Evolutionary conservation across 257 asterid genomes (phyloP), one percentile per base, ranked within the genome.

Genomic region (Gardenia jasminoides): DNA sequence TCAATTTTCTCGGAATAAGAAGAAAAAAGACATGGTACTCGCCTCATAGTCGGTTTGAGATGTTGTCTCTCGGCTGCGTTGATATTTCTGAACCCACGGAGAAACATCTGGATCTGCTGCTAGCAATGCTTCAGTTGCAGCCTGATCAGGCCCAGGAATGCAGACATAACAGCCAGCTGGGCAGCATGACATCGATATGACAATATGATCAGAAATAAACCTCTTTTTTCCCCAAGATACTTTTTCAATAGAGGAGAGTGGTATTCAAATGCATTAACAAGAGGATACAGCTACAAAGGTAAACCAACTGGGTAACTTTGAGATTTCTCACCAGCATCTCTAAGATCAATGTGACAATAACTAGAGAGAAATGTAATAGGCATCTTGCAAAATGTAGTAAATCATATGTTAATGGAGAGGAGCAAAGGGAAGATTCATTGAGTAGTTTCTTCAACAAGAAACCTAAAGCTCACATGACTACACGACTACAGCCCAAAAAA

Each of bases 61-160:
- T 3, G 93, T 97, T 1, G 98, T 93, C 85, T 95, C 99, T 70
- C 97, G 91, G 84, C 99, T 95, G 43, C 97, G 92, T 80, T 93
- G 98, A 90, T 95, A 95, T 84, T 95, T 95, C 85, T 91, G 92
- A 84, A 95, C 87, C 99, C 98, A 95, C 22, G 97, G 97, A 56
- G 75, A 58, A 65, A 95, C 98, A 50, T 95, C 93, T 26, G 98
- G 92, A 81, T 95, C 99, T 6, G 86, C 78, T 47, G 96, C 97
- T 4, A 95, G 92, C 43, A 85, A 69, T 65, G 88, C 88, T 86
- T 95, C 99, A 0, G 96, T 93, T 62, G 92, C 96, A 66, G 88
- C 88, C 83, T 93, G 99, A 82, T 95, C 97, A 7, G 97, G 97
- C 72, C 98, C 85, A 95, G 84, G 85, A 95, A 95, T 71, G 93